Evolutionary conservation across 306 rosid species (phyloP).

Genomic region (Hippophae gyantsensis): DNA sequence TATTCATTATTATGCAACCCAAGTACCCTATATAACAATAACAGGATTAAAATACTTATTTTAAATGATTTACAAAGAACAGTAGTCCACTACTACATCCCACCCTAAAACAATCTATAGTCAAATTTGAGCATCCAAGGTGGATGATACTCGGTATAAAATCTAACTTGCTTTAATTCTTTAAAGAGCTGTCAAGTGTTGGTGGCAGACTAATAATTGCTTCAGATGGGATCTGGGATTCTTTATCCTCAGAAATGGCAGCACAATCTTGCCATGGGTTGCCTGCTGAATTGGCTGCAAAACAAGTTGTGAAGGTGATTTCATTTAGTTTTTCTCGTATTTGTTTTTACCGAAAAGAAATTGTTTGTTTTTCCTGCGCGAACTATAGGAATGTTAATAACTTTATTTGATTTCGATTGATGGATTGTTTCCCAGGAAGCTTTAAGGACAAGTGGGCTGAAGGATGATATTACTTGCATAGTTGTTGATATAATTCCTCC

Average conservation of each 20-base stretch:
- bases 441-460: conserved; percentile 68
- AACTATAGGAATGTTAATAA: not conserved
- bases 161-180: conserved; percentile 18
- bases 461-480: conserved; percentile 91
- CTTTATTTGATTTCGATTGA: not conserved
- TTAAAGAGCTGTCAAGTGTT: conserved; percentile 55
- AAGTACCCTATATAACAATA: too few relatives aligned
- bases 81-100: too few relatives aligned
- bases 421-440: conserved; percentile 50
- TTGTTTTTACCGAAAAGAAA: not conserved
- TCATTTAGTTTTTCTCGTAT: not conserved
- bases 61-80: too few relatives aligned
- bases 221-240: conserved; percentile 98
- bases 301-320: conserved; percentile 88
- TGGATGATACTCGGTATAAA: conserved; percentile 11
- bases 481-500: conserved; percentile 87
- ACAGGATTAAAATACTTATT: too few relatives aligned
- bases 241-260: conserved; percentile 75
- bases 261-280: conserved; percentile 81
- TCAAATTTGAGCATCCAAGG: conserved; percentile 5
- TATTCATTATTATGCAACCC: too few relatives aligned
- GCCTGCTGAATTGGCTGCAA: conserved; percentile 90
- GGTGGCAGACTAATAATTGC: conserved; percentile 95
- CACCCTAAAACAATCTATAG: too few relatives aligned
- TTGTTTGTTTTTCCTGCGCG: too few relatives aligned